phyloP scores from a whole-genome alignment of 768 basidiomycete genomes.

The Tylopilus balloui region DNA sequence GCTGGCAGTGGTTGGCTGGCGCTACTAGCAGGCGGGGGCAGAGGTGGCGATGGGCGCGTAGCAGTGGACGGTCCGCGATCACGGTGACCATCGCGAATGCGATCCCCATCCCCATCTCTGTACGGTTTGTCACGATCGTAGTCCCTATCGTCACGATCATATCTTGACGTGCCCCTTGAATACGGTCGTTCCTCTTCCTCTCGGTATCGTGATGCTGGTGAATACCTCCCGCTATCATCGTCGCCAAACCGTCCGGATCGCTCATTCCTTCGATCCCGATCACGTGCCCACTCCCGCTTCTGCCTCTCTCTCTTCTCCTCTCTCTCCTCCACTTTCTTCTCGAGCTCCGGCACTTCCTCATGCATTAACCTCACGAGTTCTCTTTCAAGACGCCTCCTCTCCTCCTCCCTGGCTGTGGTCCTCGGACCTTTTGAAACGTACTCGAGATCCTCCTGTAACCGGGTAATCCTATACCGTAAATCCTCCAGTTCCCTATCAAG shows the following conservation, averaged over 20 bases:
- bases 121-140: constrained; percentile 28
- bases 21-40: constrained; percentile 38
- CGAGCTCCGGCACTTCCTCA: constrained; percentile 86
- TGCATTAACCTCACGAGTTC: constrained; percentile 85
- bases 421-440: constrained; percentile 75
- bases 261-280: constrained; percentile 82
- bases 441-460: constrained; percentile 89
- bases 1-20: constrained; percentile 36
- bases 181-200: constrained; percentile 53
- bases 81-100: constrained; percentile 23
- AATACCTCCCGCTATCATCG: constrained; percentile 31
- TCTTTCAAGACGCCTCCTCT: constrained; percentile 80
- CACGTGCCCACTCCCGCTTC: constrained; percentile 70
- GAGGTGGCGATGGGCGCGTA: constrained; percentile 45
- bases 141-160: constrained; percentile 38
- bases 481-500: constrained; percentile 90
- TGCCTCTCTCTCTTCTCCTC: constrained; percentile 76
- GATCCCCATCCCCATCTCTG: constrained; percentile 30
- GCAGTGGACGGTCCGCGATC: constrained; percentile 36
- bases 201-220: constrained; percentile 29
- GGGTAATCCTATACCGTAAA: constrained; percentile 75
- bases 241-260: constrained; percentile 67
- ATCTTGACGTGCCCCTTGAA: constrained; percentile 39
- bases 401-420: constrained; percentile 73
- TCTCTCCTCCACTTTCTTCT: constrained; percentile 73